Evolutionary conservation across 2,329 filamentous ascomycete genomes (phyloP), one percentile per base, ranked within the genome.

Genomic region (Knufia fluminis): DNA sequence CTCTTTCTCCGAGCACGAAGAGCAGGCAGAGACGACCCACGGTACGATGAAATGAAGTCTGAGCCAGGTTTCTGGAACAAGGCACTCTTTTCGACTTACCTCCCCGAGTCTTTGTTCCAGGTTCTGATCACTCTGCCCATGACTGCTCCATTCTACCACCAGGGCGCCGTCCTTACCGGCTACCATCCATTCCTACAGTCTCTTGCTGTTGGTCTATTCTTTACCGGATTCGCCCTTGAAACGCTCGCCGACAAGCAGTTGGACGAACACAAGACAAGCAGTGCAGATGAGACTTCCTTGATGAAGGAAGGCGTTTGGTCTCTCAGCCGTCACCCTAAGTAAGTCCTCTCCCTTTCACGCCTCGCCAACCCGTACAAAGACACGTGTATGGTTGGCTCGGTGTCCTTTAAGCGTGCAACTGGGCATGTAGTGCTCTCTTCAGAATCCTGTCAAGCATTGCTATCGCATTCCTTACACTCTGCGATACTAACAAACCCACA

Each of bases 321-420:
- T 56, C 70, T 81, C 26, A 77, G 80, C 22, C 66, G 79, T 43
- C 77, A 81, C 63, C 78, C 78, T 0, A 81, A 81, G 77, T 80
- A 67, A 62, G 74, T 66, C 9, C 6, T n/a, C 23, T 14, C 28
- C 12, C 3, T 28, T 14, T 16, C 4, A 2, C 1, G 4, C 17
- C 23, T 46, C n/a, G n/a, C n/a, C n/a, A n/a, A n/a, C n/a, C n/a
- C n/a, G n/a, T n/a, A n/a, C n/a, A n/a, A n/a, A n/a, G n/a, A n/a
- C n/a, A n/a, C n/a, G n/a, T n/a, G n/a, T n/a, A n/a, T n/a, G n/a
- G n/a, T n/a, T n/a, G n/a, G n/a, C n/a, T n/a, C n/a, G n/a, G n/a
- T n/a, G 12, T 33, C 7, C 17, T n/a, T 8, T n/a, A 38, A 38
- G 35, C 35, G 17, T 19, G 35, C 32, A n/a, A 7, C n/a, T n/a